phyloP scores from a whole-genome alignment of 805 yeast species.

The Schwanniomyces vanrijiae region DNA sequence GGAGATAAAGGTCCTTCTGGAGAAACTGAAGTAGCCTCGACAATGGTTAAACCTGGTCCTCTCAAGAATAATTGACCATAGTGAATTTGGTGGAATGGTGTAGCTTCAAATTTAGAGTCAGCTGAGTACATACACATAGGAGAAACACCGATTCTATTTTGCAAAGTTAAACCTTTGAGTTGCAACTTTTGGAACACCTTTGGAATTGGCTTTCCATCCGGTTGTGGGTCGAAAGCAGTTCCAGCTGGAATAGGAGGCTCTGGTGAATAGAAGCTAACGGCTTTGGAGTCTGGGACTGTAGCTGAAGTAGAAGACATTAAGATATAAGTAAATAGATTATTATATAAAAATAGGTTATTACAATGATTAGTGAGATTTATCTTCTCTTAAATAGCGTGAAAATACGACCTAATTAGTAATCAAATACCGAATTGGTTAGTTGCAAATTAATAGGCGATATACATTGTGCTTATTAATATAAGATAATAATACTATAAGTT shows the following conservation, averaged over 20 bases:
- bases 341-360: background rate
- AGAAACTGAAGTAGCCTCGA: slow-evolving; percentile 46
- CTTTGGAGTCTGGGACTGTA: slow-evolving; percentile 6
- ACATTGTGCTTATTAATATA: no score
- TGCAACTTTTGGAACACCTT: slow-evolving; percentile 43
- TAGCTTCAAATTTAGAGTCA: slow-evolving; percentile 35
- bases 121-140: slow-evolving; percentile 59
- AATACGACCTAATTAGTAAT: background rate
- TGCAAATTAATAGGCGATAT: background rate
- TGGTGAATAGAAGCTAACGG: slow-evolving; percentile 25
- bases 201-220: slow-evolving; percentile 26
- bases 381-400: background rate
- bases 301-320: background rate
- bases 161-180: slow-evolving; percentile 38
- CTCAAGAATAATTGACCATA: slow-evolving; percentile 47
- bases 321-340: background rate
- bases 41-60: slow-evolving; percentile 50
- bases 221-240: slow-evolving; percentile 19
- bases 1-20: slow-evolving; percentile 44
- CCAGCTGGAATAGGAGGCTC: slow-evolving; percentile 34
- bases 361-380: background rate
- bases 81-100: slow-evolving; percentile 49
- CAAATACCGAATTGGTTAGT: background rate
- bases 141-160: slow-evolving; percentile 55
- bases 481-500: no score